Percentiles rank a stretch among this genome's conserved stretches.
Conservation (phyloP, 1,139 yeast species). For the Taphrina betulina region DNA sequence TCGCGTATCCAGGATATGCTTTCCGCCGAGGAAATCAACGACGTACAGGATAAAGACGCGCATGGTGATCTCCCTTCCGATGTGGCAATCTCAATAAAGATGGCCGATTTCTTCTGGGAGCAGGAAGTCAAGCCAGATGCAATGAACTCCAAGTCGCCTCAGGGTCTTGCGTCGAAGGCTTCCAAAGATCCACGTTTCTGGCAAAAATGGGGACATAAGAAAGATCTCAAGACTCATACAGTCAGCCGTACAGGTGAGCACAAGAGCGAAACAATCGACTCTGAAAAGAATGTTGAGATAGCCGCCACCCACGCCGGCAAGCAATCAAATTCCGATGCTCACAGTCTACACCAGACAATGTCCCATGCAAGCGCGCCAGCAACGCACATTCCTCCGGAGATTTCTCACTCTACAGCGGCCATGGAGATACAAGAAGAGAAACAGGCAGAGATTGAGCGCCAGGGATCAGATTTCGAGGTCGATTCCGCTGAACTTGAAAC, state of each 20-base stretch:
- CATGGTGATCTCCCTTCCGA: slow-evolving; percentile 41
- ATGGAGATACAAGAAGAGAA: slow-evolving; percentile 34
- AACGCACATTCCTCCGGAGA: neutral
- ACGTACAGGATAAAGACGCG: slow-evolving; percentile 42
- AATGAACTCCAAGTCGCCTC: neutral
- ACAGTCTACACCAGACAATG: slow-evolving; percentile 34
- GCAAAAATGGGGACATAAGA: neutral
- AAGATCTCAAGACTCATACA: neutral
- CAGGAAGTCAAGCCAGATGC: slow-evolving; percentile 8
- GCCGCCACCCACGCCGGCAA: neutral
- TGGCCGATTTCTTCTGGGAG: slow-evolving; percentile 73
- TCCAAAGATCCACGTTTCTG: neutral
- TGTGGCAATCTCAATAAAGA: slow-evolving; percentile 51
- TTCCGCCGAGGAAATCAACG: slow-evolving; percentile 47
- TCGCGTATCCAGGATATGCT: slow-evolving; percentile 59
- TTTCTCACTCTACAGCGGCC: neutral
- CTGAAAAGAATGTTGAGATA: neutral
- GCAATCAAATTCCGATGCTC: slow-evolving; percentile 43
- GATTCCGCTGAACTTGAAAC: neutral
- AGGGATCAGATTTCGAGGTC: slow-evolving; percentile 41
- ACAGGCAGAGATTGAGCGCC: slow-evolving; percentile 36
- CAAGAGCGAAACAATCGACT: too few relatives aligned
- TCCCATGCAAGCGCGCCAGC: slow-evolving; percentile 8
- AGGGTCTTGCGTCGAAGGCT: neutral
- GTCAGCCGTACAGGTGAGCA: neutral